Conservation (phyloP, 2,329 filamentous ascomycete species). For the Ilyonectria destructans region DNA sequence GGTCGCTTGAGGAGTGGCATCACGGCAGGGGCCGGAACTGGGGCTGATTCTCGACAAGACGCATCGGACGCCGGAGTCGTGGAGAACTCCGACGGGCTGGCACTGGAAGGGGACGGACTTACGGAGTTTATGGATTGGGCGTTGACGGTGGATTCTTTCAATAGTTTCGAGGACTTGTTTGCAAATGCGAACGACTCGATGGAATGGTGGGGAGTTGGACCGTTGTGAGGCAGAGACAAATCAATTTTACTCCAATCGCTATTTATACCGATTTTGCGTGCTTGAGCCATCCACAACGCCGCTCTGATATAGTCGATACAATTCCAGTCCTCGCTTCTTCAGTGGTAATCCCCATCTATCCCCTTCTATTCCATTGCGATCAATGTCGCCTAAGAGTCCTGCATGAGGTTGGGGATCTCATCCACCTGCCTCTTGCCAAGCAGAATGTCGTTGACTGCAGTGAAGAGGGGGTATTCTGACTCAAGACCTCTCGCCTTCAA, state of each 20-base stretch:
- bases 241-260: constrained; percentile 33
- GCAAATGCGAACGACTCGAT: constrained; percentile 30
- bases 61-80: not conserved
- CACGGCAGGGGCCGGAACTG: constrained; percentile 16
- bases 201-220: constrained; percentile 23
- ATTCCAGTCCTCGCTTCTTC: constrained; percentile 12
- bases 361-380: not conserved
- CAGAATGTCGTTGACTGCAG: constrained; percentile 86
- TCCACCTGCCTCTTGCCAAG: constrained; percentile 83
- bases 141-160: constrained; percentile 48
- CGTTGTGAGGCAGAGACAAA: constrained; percentile 15
- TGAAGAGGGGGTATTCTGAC: constrained; percentile 92
- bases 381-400: constrained; percentile 48
- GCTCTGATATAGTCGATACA: constrained; percentile 34
- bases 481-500: constrained; percentile 84
- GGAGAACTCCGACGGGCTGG: not conserved
- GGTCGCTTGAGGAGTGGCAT: constrained; percentile 29
- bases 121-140: constrained; percentile 51
- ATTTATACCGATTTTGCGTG: constrained; percentile 35
- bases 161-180: constrained; percentile 46
- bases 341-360: not conserved
- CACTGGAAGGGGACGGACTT: constrained; percentile 31
- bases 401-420: constrained; percentile 83
- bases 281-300: constrained; percentile 44
- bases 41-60: not conserved